These are phyloP conservation scores for Knoxdaviesia capensis DNA, from an alignment of 2,329 filamentous ascomycete genomes.

Conservation along the genomic window DNA sequence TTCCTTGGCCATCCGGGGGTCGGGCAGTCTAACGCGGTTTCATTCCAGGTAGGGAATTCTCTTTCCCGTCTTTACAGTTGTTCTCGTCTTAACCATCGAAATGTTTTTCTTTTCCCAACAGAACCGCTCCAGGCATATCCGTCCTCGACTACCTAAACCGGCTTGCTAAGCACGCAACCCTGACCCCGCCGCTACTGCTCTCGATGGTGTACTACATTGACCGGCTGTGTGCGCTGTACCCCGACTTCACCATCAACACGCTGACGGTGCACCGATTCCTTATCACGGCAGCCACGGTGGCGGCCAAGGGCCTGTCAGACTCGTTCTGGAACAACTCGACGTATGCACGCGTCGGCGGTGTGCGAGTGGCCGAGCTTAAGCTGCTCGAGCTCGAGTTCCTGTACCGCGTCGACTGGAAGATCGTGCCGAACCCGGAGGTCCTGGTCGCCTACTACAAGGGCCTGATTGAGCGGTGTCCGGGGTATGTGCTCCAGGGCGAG, in stretches of 20 bases:
- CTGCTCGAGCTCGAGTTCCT: slow-evolving; percentile 86
- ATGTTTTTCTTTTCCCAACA: slow-evolving; percentile 8
- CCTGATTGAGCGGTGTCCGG: slow-evolving; percentile 47
- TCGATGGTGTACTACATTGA: slow-evolving; percentile 99
- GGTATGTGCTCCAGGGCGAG: slow-evolving; percentile 29
- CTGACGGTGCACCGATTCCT: slow-evolving; percentile 93
- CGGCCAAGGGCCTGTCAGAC: slow-evolving; percentile 87
- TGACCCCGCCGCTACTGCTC: slow-evolving; percentile 82
- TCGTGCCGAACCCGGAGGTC: slow-evolving; percentile 86
- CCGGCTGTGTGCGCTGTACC: slow-evolving; percentile 75
- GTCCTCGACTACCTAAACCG: slow-evolving; percentile 86
- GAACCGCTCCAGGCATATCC: slow-evolving; percentile 68
- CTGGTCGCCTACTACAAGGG: slow-evolving; percentile 85
- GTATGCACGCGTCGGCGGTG: slow-evolving; percentile 83
- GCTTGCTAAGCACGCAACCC: slow-evolving; percentile 79
- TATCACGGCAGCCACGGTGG: slow-evolving; percentile 88
- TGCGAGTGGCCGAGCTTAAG: slow-evolving; percentile 75
- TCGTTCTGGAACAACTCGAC: slow-evolving; percentile 98
- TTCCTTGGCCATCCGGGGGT: slow-evolving; percentile 50
- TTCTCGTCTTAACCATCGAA: neutral
- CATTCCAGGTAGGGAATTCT: slow-evolving; percentile 53
- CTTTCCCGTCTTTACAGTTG: neutral
- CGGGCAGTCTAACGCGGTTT: slow-evolving; percentile 73
- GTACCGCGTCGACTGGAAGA: slow-evolving; percentile 84
- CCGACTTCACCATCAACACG: slow-evolving; percentile 89